Conservation (phyloP, 2,329 filamentous ascomycete species). For the Diaporthe sp. region DNA sequence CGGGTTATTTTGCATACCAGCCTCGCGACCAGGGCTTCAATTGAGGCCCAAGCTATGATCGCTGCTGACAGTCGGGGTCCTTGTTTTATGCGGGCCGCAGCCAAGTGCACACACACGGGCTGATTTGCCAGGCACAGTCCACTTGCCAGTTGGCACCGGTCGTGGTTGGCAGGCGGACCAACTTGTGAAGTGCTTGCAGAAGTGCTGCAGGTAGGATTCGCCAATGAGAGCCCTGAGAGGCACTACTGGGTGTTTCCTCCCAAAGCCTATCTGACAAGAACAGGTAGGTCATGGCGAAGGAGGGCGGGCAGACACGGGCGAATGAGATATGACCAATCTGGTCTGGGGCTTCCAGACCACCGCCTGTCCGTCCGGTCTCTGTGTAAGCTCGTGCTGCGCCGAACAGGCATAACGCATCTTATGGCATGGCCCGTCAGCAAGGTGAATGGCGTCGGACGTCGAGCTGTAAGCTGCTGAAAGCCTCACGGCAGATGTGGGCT, state of each 20-base stretch:
- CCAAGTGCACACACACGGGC: conserved; percentile 18
- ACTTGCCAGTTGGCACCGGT: conserved; percentile 36
- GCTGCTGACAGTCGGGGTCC: not conserved
- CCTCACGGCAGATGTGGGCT: conserved; percentile 22
- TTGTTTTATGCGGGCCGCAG: conserved; percentile 28
- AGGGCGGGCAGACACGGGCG: conserved; percentile 16
- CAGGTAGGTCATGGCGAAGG: conserved; percentile 21
- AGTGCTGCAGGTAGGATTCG: conserved; percentile 29
- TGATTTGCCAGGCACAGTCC: conserved; percentile 33
- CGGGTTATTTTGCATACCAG: not conserved
- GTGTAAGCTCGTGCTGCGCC: not conserved
- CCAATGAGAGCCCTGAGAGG: conserved; percentile 30
- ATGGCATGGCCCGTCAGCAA: not conserved
- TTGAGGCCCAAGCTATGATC: conserved; percentile 15
- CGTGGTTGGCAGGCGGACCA: conserved; percentile 31
- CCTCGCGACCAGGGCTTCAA: conserved; percentile 10
- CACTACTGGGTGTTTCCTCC: conserved; percentile 1
- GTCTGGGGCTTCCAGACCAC: not conserved
- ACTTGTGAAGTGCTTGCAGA: conserved; percentile 36
- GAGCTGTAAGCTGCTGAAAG: conserved; percentile 14
- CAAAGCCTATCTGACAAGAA: conserved; percentile 8
- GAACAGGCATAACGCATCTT: not conserved
- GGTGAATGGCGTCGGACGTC: conserved; percentile 14
- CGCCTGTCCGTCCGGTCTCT: conserved; percentile 4
- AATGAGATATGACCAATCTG: not conserved